These are phyloP conservation scores for Ascochyta viciae-villosae DNA, from an alignment of 2,329 filamentous ascomycete species.

Conservation along the genomic window DNA sequence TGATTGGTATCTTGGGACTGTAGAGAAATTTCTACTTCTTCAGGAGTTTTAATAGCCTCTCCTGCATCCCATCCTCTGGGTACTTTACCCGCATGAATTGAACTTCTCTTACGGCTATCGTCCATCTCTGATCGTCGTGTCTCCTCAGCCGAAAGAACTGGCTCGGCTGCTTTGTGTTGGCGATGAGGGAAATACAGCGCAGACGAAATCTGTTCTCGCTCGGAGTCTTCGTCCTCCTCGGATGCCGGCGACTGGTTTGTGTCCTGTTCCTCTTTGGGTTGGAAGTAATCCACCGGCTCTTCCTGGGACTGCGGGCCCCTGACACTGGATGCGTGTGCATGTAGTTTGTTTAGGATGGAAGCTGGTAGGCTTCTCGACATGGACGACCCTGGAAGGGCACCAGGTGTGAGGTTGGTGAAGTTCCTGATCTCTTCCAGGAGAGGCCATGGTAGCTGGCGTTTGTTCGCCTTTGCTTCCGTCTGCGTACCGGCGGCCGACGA, in stretches of 20 bases:
- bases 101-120: constrained; percentile 33
- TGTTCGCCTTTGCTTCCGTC: constrained; percentile 12
- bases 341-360: constrained; percentile 45
- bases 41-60: constrained; percentile 44
- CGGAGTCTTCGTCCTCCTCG: constrained; percentile 68
- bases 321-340: constrained; percentile 27
- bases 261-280: constrained; percentile 25
- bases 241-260: constrained; percentile 38
- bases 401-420: constrained; percentile 60
- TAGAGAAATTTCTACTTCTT: constrained; percentile 69
- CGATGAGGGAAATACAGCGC: constrained; percentile 83
- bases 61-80: constrained; percentile 38
- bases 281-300: constrained; percentile 41
- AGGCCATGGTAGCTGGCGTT: constrained; percentile 53
- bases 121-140: constrained; percentile 35
- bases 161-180: constrained; percentile 54
- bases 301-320: constrained; percentile 28
- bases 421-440: constrained; percentile 65
- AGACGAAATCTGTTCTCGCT: constrained; percentile 86
- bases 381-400: constrained; percentile 54
- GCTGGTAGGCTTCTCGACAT: constrained; percentile 60
- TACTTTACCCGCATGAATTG: constrained; percentile 37
- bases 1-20: constrained; percentile 67
- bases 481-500: constrained; percentile 1
- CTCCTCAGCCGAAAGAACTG: constrained; percentile 33